These are phyloP conservation scores for Hordeum marinum DNA, from an alignment of 176 grass and related monocot species.

Conservation along the genomic window DNA sequence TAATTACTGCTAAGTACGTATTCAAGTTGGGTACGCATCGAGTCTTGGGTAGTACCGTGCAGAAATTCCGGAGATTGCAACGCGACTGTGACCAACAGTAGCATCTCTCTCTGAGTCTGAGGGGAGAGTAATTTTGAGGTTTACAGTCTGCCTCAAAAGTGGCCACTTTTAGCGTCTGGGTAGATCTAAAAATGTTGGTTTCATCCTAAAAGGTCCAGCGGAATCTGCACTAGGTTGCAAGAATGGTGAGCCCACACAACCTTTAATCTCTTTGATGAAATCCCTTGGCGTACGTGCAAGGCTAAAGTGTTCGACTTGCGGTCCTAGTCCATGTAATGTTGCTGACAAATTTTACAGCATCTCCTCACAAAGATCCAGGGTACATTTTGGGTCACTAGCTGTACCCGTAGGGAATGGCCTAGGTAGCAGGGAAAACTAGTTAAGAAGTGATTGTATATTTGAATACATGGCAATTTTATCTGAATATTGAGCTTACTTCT, in stretches of 20 bases:
- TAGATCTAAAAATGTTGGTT: constrained; percentile 33
- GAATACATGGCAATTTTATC: not conserved
- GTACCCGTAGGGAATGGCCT: not conserved
- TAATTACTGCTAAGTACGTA: not conserved
- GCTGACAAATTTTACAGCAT: not conserved
- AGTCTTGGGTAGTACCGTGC: not conserved
- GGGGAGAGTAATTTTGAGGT: not conserved
- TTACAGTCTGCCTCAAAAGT: not conserved
- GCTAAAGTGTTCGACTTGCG: not conserved
- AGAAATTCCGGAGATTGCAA: not conserved
- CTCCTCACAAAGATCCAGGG: not conserved
- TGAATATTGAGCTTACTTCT: not conserved
- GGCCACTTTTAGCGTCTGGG: not conserved
- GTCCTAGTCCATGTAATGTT: not conserved
- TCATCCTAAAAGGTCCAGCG: not conserved
- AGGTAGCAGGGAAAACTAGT: not conserved
- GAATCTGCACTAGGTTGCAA: not conserved
- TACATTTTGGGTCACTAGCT: constrained; percentile 15
- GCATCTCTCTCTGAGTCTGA: no score
- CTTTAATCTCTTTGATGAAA: constrained; percentile 16
- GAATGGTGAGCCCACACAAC: constrained; percentile 29
- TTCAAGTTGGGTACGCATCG: not conserved
- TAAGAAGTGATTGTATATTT: not conserved
- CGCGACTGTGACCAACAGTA: not conserved
- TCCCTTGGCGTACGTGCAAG: constrained; percentile 27